These are phyloP conservation scores for Dryadomyces sulphureus DNA, from an alignment of 2,329 filamentous ascomycete species.

Conservation along the genomic window DNA sequence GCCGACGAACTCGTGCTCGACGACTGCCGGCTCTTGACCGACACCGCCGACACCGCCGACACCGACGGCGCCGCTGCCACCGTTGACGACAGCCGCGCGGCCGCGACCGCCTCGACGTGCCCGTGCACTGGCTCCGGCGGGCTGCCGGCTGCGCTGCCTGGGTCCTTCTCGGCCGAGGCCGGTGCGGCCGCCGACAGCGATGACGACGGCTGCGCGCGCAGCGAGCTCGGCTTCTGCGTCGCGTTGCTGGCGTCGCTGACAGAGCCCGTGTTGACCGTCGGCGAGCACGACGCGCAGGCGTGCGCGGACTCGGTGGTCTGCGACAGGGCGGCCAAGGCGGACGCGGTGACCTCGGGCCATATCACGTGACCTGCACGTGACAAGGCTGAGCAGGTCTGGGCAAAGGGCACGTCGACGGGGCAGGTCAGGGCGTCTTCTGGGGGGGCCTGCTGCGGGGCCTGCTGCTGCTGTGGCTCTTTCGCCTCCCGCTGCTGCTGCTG, in stretches of 20 bases:
- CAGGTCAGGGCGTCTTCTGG: too few species aligned
- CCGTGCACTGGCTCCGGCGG: background rate
- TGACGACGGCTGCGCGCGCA: background rate
- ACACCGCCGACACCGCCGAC: background rate
- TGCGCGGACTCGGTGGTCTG: background rate
- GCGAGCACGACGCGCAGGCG: background rate
- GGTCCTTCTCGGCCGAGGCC: background rate
- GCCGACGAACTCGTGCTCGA: background rate
- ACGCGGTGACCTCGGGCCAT: background rate
- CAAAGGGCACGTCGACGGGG: too few species aligned
- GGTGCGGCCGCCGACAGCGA: background rate
- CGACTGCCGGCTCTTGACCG: background rate
- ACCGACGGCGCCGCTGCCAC: background rate
- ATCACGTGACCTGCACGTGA: background rate
- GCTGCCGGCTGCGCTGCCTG: background rate
- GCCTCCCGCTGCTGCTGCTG: constrained; percentile 12
- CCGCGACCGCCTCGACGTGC: background rate
- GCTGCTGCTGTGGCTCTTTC: background rate
- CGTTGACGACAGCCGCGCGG: background rate
- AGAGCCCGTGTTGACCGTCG: background rate
- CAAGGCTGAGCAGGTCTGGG: background rate
- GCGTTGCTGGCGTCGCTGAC: background rate
- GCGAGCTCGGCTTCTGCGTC: background rate
- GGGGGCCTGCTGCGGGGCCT: background rate
- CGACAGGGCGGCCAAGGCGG: background rate